Conservation (phyloP, 441 rosid genomes). For the Theobroma grandiflorum region DNA sequence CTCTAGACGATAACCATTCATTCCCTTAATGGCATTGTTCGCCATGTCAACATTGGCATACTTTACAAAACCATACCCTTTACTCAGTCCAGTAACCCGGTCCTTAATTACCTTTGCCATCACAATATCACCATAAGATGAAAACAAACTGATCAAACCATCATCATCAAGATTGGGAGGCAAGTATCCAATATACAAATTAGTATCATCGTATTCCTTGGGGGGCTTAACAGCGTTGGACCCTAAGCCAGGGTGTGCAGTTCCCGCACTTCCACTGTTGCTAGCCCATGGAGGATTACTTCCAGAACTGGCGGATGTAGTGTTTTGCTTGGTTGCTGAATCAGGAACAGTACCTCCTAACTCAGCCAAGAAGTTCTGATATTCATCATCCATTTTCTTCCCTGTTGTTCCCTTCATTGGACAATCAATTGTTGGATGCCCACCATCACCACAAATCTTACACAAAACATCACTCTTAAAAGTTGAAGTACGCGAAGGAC, state of each 20-base stretch:
- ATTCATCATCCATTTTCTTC: conserved; percentile 98
- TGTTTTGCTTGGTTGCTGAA: conserved; percentile 74
- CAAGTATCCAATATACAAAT: conserved; percentile 87
- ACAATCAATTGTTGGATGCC: conserved; percentile 88
- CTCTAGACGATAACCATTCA: conserved; percentile 84
- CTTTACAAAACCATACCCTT: conserved; percentile 95
- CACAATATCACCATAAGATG: conserved; percentile 88
- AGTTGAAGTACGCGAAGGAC: conserved; percentile 87
- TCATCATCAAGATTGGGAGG: conserved; percentile 92
- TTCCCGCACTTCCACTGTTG: conserved; percentile 57
- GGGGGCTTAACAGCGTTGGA: conserved; percentile 59
- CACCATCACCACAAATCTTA: conserved; percentile 97
- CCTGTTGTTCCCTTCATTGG: conserved; percentile 71
- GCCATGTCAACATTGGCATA: conserved; percentile 91
- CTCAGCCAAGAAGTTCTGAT: conserved; percentile 94
- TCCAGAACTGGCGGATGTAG: conserved; percentile 65
- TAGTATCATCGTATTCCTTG: conserved; percentile 90
- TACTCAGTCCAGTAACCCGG: conserved; percentile 72
- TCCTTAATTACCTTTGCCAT: conserved; percentile 99
- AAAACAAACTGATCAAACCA: conserved; percentile 79
- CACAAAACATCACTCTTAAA: conserved; percentile 97
- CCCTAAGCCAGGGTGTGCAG: conserved; percentile 82
- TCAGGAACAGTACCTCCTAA: conserved; percentile 92
- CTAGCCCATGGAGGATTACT: conserved; percentile 91
- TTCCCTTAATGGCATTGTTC: conserved; percentile 76